Conservation (phyloP, 352 stramenopile species). For the Pythium plurisporium region DNA sequence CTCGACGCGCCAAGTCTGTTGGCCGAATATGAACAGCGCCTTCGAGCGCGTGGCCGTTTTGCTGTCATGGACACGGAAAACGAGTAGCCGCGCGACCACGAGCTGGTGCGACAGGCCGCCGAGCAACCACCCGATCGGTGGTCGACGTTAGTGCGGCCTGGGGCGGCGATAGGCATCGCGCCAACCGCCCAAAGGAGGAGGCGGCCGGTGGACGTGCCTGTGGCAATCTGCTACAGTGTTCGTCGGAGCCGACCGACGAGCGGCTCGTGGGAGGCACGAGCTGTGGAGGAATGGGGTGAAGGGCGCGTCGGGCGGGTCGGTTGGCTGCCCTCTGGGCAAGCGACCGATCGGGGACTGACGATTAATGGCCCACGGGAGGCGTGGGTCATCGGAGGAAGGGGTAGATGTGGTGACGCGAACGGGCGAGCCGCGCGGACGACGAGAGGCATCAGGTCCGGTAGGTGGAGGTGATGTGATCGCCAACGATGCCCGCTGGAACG, state of each 20-base stretch:
- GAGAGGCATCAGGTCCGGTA: neutral
- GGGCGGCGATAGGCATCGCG: neutral
- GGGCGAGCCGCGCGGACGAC: neutral
- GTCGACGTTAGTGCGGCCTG: neutral
- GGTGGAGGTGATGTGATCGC: neutral
- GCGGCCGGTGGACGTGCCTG: neutral
- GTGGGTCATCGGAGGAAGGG: neutral
- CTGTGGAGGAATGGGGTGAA: neutral
- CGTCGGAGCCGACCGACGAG: neutral
- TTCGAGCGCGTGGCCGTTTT: neutral
- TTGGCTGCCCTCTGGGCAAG: neutral
- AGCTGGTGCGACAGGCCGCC: no score
- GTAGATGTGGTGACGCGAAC: neutral
- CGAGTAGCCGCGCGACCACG: no score
- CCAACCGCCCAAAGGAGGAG: neutral
- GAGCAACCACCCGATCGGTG: no score
- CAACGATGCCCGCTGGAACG: neutral
- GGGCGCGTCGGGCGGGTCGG: neutral
- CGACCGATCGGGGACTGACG: neutral
- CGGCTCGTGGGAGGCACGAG: neutral
- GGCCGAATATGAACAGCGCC: constrained; percentile 4
- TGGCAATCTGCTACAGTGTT: neutral
- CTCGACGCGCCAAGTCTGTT: constrained; percentile 6
- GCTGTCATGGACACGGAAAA: constrained; percentile 1
- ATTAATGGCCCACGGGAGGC: neutral